A percentile compares a stretch with the other conserved stretches of the same genome.
These are phyloP conservation scores for Neovahlkampfia damariscottae DNA, from an alignment of 78 protist genomes.

Conservation along the genomic window DNA sequence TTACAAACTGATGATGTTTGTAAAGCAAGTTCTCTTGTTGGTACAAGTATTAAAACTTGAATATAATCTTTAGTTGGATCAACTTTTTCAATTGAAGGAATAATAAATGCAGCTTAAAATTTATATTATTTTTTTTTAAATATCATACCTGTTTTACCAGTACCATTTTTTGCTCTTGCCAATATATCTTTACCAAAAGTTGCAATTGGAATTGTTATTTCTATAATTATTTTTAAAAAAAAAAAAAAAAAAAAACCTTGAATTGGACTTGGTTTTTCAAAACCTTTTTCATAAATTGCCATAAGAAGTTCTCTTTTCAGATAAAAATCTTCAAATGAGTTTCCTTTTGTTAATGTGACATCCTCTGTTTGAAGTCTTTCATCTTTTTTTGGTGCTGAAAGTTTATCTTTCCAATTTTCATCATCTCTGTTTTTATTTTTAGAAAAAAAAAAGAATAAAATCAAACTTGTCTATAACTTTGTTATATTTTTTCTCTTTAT, in stretches of 20 bases:
- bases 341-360: conserved; percentile 80
- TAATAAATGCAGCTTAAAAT: conserved; percentile 81
- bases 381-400: conserved; percentile 26
- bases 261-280: conserved; percentile 92
- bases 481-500: too few relatives aligned
- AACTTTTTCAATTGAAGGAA: conserved; percentile 81
- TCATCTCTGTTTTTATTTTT: too few relatives aligned
- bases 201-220: conserved; percentile 84
- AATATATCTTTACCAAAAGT: conserved; percentile 77
- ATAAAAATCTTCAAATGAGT: conserved; percentile 80
- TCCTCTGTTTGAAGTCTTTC: conserved; percentile 61
- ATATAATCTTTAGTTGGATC: conserved; percentile 41
- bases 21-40: conserved; percentile 94
- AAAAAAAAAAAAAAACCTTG: too few relatives aligned
- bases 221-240: too few relatives aligned
- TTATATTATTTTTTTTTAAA: too few relatives aligned
- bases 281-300: conserved; percentile 96
- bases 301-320: conserved; percentile 87
- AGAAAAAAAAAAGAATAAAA: too few relatives aligned
- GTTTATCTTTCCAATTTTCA: conserved; percentile 30
- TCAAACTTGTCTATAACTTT: too few relatives aligned
- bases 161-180: conserved; percentile 98
- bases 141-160: conserved; percentile 99
- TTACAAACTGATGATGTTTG: conserved; percentile 85
- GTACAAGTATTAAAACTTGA: conserved; percentile 90